Conservation (phyloP, 768 basidiomycete genomes). For the Fibroporia radiculosa region DNA sequence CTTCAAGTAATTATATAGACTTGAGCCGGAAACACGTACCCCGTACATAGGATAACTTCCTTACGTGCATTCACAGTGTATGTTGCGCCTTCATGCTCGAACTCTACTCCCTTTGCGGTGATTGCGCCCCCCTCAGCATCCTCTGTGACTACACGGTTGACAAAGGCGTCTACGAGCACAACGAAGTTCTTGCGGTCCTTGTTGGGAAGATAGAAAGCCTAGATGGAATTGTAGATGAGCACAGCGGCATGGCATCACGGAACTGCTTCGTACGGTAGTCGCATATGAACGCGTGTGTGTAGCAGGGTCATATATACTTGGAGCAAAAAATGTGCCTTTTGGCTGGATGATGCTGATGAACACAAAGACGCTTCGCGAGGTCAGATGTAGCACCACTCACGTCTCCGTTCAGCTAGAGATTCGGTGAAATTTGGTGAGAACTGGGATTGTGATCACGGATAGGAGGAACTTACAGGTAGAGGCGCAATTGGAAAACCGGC, state of each 20-base stretch:
- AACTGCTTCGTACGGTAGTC: too few species aligned
- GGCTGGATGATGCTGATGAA: slow-evolving; percentile 10
- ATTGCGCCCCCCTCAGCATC: slow-evolving; percentile 3
- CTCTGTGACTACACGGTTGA: slow-evolving; percentile 8
- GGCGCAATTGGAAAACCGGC: not conserved
- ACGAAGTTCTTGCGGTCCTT: not conserved
- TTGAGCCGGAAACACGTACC: slow-evolving; percentile 14
- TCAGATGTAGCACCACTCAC: not conserved
- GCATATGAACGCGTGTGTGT: slow-evolving; percentile 19
- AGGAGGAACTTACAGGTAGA: not conserved
- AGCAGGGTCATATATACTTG: too few species aligned
- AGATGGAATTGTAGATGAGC: too few species aligned
- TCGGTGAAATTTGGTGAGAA: not conserved
- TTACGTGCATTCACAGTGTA: slow-evolving; percentile 28
- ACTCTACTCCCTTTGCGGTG: slow-evolving; percentile 31
- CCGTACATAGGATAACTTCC: slow-evolving; percentile 35
- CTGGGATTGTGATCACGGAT: not conserved
- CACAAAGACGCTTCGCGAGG: not conserved
- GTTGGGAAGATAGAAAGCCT: not conserved
- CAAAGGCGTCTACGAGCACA: slow-evolving; percentile 18
- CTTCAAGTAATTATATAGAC: slow-evolving; percentile 7
- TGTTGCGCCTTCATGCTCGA: slow-evolving; percentile 19
- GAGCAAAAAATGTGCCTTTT: slow-evolving; percentile 9
- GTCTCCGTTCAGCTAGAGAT: slow-evolving; percentile 6
- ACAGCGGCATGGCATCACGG: too few species aligned